Evolutionary conservation across 208 protist species (phyloP).

Genomic region (Trypanosoma cruzi): DNA sequence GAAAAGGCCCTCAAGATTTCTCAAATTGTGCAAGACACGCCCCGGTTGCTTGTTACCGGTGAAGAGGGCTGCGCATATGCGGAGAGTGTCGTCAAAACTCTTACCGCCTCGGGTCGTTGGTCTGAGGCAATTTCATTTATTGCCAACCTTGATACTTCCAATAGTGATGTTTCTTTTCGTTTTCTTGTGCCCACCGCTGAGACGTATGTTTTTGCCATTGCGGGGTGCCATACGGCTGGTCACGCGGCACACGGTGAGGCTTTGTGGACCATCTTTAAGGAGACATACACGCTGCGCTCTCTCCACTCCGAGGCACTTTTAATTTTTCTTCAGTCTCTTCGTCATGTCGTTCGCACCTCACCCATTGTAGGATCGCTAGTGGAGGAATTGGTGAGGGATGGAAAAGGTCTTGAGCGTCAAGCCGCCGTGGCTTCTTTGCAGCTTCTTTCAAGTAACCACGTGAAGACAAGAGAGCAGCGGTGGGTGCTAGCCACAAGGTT

Average conservation of each 20-base stretch:
- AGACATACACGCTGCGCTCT: constrained; percentile 51
- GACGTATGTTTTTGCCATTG: constrained; percentile 72
- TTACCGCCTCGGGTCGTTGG: constrained; percentile 54
- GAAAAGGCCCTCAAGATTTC: constrained; percentile 32
- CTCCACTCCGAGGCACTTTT: constrained; percentile 72
- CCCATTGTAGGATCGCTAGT: constrained; percentile 36
- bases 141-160: constrained; percentile 41
- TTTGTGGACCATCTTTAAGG: constrained; percentile 39
- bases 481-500: constrained; percentile 35
- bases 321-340: constrained; percentile 71
- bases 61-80: constrained; percentile 80
- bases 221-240: constrained; percentile 55
- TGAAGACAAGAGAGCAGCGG: constrained; percentile 35
- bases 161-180: constrained; percentile 40
- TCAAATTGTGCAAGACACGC: constrained; percentile 30
- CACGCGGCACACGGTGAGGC: constrained; percentile 57
- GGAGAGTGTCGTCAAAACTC: constrained; percentile 72
- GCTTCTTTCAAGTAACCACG: constrained; percentile 46
- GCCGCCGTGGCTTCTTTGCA: constrained; percentile 74
- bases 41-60: constrained; percentile 37
- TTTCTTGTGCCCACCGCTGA: constrained; percentile 77
- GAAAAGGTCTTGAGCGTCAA: constrained; percentile 58
- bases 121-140: constrained; percentile 59
- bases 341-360: constrained; percentile 42
- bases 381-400: constrained; percentile 48